Evolutionary conservation across 73 alveolate genomes (phyloP).

Genomic region (Blepharisma japonicum): DNA sequence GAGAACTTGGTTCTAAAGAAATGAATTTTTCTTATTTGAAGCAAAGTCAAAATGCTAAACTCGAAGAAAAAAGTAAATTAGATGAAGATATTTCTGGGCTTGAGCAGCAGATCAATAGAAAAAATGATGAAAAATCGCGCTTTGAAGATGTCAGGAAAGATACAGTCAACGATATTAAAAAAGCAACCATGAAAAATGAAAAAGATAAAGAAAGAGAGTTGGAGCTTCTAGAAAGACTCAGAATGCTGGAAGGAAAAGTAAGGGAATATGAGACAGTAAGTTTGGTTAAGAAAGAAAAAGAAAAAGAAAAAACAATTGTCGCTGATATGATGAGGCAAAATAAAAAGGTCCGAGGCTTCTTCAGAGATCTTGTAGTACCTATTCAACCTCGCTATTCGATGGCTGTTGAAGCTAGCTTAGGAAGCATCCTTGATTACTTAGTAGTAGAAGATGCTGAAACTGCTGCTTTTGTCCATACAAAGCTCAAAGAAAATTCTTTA

Average conservation of each 20-base stretch:
- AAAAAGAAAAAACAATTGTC: constrained; percentile 56
- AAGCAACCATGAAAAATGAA: constrained; percentile 30
- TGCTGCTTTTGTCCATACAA: constrained; percentile 68
- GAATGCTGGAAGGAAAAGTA: constrained; percentile 50
- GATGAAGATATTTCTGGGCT: constrained; percentile 26
- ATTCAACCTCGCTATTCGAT: constrained; percentile 71
- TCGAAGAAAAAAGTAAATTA: not conserved
- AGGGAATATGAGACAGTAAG: constrained; percentile 65
- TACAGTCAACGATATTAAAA: not conserved
- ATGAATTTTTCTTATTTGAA: not conserved
- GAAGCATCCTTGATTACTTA: not conserved
- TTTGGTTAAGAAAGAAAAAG: constrained; percentile 51
- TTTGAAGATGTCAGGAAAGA: not conserved
- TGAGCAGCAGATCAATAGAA: constrained; percentile 17
- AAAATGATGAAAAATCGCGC: constrained; percentile 5
- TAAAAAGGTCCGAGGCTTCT: constrained; percentile 74
- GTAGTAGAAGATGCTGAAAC: constrained; percentile 77
- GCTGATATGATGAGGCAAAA: constrained; percentile 74
- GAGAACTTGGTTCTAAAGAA: constrained; percentile 29
- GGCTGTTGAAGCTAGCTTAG: constrained; percentile 55
- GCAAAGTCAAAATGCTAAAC: constrained; percentile 18
- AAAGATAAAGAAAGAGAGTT: constrained; percentile 55
- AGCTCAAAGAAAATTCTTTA: constrained; percentile 70
- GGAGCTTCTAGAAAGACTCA: constrained; percentile 35
- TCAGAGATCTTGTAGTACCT: constrained; percentile 73